A percentile compares a stretch with the other conserved stretches of the same genome.
Evolutionary conservation across 805 yeast species (phyloP).

Genomic region (Candida nitratophila): DNA sequence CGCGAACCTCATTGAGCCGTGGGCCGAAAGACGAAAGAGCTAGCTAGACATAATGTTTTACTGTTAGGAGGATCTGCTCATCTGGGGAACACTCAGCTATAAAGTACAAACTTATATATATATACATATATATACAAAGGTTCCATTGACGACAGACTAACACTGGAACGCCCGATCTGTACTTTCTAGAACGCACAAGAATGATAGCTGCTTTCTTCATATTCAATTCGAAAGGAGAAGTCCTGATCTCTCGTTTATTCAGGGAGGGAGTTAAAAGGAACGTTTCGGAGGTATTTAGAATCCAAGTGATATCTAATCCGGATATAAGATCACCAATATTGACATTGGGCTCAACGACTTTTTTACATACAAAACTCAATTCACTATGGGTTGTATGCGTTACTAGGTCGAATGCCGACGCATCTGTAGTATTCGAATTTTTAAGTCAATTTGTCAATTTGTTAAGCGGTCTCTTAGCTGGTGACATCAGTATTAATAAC

Average conservation of each 20-base stretch:
- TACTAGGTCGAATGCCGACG: conserved; percentile 84
- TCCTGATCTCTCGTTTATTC: conserved; percentile 66
- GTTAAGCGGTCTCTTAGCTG: not conserved
- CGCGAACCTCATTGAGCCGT: too few species aligned
- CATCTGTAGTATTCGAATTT: conserved; percentile 72
- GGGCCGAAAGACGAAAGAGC: too few species aligned
- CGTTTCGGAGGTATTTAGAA: conserved; percentile 82
- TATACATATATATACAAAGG: too few species aligned
- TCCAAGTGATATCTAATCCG: conserved; percentile 74
- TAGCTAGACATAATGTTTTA: too few species aligned
- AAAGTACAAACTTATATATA: too few species aligned
- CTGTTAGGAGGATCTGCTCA: too few species aligned
- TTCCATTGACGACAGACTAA: too few species aligned
- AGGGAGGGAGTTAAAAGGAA: conserved; percentile 72
- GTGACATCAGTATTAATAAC: conserved; percentile 1
- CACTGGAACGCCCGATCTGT: too few species aligned
- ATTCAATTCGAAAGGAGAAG: conserved; percentile 76
- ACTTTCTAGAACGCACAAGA: too few species aligned
- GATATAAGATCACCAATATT: conserved; percentile 62
- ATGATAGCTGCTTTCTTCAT: conserved; percentile 86
- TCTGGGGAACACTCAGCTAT: too few species aligned
- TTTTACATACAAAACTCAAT: conserved; percentile 61
- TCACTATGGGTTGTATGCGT: conserved; percentile 80
- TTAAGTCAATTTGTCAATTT: conserved; percentile 49
- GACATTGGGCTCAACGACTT: conserved; percentile 89